Base-by-base conservation (phyloP, 2,329 filamentous ascomycete species). In the Fusarium heterosporum region DNA sequence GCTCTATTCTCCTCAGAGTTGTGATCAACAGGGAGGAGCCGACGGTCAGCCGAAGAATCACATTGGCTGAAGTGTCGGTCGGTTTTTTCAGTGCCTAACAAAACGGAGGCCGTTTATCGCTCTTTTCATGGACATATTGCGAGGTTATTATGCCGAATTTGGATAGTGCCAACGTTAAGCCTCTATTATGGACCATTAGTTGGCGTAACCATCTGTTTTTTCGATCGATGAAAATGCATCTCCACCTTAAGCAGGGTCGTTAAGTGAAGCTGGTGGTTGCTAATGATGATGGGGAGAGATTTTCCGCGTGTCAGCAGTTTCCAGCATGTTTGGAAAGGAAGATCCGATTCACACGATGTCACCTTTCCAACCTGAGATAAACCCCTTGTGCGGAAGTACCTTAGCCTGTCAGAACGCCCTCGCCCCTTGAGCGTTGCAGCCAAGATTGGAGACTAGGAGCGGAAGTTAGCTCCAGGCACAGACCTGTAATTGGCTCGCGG, bases 401-500 rank as follows among this genome's bases (percentile, higher is more conserved):
- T 22, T 22, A 22, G 49, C 65, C 61, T 54, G 53, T 36, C 48
- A 68, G 48, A 40, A 50, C 59, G 62, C 68, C 22, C 64, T 52
- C 50, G 51, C 53, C 59, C 58, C 62, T 55, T 53, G 52, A 47
- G 38, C 36, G 40, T 51, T 66, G 61, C 53, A 64, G 51, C 57
- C 60, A 68, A 55, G 40, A 26, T 63, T 48, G 40, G 41, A 45
- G 38, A 25, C 57, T 45, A 61, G 36, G 36, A 14, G 28, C 7
- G 70, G 64, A 49, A 8, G 51, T 71, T 78, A 78, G 79, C 73
- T 72, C 65, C 78, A 81, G 78, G 78, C 64, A 80, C 79, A 74
- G 66, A 32, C 17, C 30, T 68, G n/a, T 74, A 62, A 81, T 82
- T 82, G 80, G 80, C 43, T 41, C 74, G 75, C 78, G 75, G 76